Percentiles rank a stretch among this genome's conserved stretches.
Conservation (phyloP, 2,329 filamentous ascomycete genomes). For the Phaeosphaeria sp. region DNA sequence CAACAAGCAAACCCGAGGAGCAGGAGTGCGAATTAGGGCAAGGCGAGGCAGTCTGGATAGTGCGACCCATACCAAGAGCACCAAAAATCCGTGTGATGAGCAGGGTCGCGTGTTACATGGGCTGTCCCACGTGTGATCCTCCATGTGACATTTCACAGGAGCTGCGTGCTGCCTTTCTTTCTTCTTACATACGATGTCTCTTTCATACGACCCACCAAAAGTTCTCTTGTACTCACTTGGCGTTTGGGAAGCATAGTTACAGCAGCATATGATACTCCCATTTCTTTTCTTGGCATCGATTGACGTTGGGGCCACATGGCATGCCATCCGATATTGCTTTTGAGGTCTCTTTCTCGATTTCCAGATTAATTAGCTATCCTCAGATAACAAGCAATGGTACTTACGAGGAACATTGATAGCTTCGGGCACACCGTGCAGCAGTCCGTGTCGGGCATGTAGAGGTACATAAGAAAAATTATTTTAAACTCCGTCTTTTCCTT, state of each 20-base stretch:
- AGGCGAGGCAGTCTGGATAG: too few relatives aligned
- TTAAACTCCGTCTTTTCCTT: neutral
- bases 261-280: neutral
- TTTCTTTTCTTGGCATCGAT: neutral
- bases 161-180: neutral
- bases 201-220: neutral
- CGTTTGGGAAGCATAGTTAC: neutral
- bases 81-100: too few relatives aligned
- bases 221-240: neutral
- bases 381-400: neutral
- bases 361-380: neutral
- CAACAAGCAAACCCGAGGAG: neutral
- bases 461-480: neutral
- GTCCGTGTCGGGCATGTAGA: neutral
- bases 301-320: neutral
- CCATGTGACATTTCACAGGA: too few relatives aligned
- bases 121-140: too few relatives aligned
- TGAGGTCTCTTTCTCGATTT: neutral
- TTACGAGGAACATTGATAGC: neutral
- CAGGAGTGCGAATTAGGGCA: neutral
- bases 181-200: neutral
- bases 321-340: neutral
- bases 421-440: neutral
- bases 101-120: too few relatives aligned
- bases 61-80: too few relatives aligned